Conservation (phyloP, 257 asterid genomes). For the Capsicum pubescens region DNA sequence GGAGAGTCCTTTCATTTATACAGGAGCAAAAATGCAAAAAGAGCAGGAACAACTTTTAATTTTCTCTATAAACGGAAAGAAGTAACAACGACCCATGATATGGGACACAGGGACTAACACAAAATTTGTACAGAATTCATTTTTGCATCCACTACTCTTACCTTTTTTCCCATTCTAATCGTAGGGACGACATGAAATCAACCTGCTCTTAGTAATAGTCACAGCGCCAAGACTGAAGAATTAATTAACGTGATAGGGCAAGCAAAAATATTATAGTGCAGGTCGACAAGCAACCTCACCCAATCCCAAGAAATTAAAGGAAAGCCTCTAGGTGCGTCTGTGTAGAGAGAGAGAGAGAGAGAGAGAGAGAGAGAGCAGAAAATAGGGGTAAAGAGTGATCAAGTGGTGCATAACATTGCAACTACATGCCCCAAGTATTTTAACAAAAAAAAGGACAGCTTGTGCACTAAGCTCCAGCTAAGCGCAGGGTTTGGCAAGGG, state of each 20-base stretch:
- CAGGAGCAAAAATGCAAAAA: no score
- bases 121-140: neutral
- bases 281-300: constrained; percentile 15
- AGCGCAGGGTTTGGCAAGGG: neutral
- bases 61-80: no score
- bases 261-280: no score
- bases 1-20: no score
- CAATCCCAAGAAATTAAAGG: neutral
- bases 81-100: neutral
- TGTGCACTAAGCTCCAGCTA: neutral
- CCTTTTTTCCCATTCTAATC: neutral
- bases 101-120: neutral
- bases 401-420: neutral
- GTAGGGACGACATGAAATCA: neutral
- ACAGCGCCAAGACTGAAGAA: neutral
- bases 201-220: neutral
- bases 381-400: neutral
- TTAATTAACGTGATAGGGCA: neutral
- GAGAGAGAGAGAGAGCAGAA: neutral
- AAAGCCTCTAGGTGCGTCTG: neutral
- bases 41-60: no score
- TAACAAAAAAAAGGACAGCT: neutral
- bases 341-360: neutral
- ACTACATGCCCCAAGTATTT: neutral
- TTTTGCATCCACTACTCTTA: neutral